A percentile compares a stretch with the other conserved stretches of the same genome.
phyloP scores from a whole-genome alignment of 805 yeast genomes.

The Candida anglica region DNA sequence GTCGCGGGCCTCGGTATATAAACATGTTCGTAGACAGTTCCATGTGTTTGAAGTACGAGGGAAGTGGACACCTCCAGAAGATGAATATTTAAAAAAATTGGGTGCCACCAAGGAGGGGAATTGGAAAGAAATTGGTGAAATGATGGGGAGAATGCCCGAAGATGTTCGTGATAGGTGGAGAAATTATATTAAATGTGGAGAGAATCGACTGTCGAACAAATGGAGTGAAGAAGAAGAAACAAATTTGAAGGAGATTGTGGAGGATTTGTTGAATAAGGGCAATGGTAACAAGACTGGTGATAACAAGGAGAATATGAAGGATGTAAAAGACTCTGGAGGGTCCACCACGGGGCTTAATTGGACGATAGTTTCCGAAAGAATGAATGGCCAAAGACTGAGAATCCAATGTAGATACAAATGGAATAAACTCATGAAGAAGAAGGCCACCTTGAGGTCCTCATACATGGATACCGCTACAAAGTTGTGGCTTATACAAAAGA shows the following conservation, averaged over 20 bases:
- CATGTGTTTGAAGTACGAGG: conserved; percentile 87
- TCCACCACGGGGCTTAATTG: conserved; percentile 63
- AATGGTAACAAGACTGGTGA: too few species aligned
- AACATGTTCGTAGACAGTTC: conserved; percentile 86
- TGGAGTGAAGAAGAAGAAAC: conserved; percentile 79
- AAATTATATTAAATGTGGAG: conserved; percentile 90
- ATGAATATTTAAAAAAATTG: conserved; percentile 56
- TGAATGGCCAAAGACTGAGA: conserved; percentile 86
- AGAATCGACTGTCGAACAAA: conserved; percentile 65
- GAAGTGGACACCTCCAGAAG: conserved; percentile 85
- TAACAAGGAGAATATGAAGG: conserved; percentile 12
- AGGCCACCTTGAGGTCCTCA: conserved; percentile 29
- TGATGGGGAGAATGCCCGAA: conserved; percentile 91
- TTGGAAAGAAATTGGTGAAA: conserved; percentile 82
- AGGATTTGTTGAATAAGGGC: conserved; percentile 42
- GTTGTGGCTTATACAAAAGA: conserved; percentile 32
- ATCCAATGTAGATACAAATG: conserved; percentile 96
- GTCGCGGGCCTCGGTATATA: conserved; percentile 85
- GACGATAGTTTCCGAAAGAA: conserved; percentile 85
- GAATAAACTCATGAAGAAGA: conserved; percentile 73
- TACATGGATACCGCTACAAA: conserved; percentile 31
- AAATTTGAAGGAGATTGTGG: conserved; percentile 51
- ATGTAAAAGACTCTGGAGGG: conserved; percentile 10
- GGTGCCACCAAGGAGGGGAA: conserved; percentile 71
- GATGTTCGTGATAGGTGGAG: conserved; percentile 97